Conservation (phyloP, 306 rosid species). For the Mimosa pudica region DNA sequence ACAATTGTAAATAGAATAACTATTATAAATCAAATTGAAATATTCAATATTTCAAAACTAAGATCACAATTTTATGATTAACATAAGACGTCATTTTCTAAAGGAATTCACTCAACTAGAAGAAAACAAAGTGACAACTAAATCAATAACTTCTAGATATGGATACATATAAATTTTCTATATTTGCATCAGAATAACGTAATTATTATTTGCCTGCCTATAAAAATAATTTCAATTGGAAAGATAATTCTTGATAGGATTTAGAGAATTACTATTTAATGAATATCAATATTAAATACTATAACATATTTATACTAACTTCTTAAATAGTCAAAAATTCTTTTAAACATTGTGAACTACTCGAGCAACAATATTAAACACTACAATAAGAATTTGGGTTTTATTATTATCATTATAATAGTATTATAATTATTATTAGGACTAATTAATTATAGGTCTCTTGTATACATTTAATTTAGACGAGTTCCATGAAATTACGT, state of each 20-base stretch:
- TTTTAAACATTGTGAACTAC: too few relatives aligned
- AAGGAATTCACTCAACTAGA: neutral
- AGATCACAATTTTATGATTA: neutral
- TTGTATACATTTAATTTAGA: too few relatives aligned
- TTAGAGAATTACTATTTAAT: neutral
- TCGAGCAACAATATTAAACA: too few relatives aligned
- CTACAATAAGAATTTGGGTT: too few relatives aligned
- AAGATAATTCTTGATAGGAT: neutral
- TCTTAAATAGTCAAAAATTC: neutral
- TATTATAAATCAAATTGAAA: neutral
- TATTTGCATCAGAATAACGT: neutral
- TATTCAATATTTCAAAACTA: slow-evolving; percentile 4
- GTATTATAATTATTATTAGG: too few relatives aligned
- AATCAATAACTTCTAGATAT: neutral
- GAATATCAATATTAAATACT: neutral
- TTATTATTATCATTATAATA: too few relatives aligned
- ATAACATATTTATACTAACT: neutral
- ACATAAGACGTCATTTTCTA: slow-evolving; percentile 5
- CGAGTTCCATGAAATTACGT: too few relatives aligned
- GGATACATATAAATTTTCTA: neutral
- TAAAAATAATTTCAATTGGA: neutral
- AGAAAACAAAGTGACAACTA: slow-evolving; percentile 14
- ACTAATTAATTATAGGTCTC: too few relatives aligned
- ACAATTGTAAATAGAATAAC: neutral
- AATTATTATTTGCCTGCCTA: neutral